phyloP scores from a whole-genome alignment of 2,329 filamentous ascomycete species.

The Penicillium nordicum region DNA sequence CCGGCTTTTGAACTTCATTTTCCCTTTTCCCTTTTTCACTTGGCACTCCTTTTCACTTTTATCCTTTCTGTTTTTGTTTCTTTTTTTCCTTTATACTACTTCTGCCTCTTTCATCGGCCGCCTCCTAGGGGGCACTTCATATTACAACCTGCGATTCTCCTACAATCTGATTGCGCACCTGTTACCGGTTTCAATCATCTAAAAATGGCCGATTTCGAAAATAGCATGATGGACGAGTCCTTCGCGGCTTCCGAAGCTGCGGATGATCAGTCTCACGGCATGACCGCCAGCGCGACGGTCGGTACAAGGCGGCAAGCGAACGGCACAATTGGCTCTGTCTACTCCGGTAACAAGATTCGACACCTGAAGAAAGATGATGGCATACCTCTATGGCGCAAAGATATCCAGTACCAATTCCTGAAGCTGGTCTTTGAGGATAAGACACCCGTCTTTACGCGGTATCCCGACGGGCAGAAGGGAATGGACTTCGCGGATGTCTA shows the following conservation, averaged over 20 bases:
- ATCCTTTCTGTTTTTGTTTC: conserved; percentile 6
- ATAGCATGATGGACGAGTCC: conserved; percentile 34
- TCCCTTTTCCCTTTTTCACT: conserved; percentile 11
- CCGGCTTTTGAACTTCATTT: conserved; percentile 10
- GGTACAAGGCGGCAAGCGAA: conserved; percentile 60
- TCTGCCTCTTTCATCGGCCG: conserved; percentile 11
- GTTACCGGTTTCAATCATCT: background rate
- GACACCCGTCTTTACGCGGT: conserved; percentile 77
- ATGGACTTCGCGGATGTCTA: conserved; percentile 88
- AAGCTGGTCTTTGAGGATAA: conserved; percentile 61
- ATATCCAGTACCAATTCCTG: conserved; percentile 65
- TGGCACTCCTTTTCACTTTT: conserved; percentile 8
- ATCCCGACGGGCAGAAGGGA: conserved; percentile 75
- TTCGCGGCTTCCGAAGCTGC: conserved; percentile 35
- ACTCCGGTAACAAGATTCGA: conserved; percentile 65
- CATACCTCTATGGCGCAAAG: conserved; percentile 63
- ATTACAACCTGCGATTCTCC: conserved; percentile 4
- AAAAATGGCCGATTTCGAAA: conserved; percentile 37
- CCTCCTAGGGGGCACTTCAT: conserved; percentile 18
- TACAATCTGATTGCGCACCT: background rate
- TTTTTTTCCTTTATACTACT: conserved; percentile 2
- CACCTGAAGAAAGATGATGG: conserved; percentile 67
- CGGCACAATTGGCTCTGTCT: conserved; percentile 63
- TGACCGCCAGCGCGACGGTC: conserved; percentile 41
- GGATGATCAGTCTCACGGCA: conserved; percentile 38